Conservation (phyloP, 164 flowering plant species). For the Sextonia rubra region DNA sequence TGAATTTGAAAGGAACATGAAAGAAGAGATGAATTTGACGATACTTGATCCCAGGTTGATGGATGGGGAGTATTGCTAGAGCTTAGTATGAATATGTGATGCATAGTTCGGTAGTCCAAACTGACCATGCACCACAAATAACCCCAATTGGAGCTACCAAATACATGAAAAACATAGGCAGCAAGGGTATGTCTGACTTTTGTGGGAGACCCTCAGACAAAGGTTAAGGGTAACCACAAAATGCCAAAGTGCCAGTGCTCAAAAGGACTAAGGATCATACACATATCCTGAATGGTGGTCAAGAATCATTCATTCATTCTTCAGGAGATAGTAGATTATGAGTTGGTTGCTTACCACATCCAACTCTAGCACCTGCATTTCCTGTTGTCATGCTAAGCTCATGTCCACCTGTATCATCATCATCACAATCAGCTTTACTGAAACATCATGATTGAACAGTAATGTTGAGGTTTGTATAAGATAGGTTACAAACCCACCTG, state of each 20-base stretch:
- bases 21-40: background rate
- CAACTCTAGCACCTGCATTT: constrained; percentile 89
- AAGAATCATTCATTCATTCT: background rate
- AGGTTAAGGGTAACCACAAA: background rate
- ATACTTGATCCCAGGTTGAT: background rate
- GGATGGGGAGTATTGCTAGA: background rate
- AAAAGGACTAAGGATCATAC: background rate
- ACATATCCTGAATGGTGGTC: background rate
- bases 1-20: background rate
- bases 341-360: constrained; percentile 54
- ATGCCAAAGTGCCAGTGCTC: background rate
- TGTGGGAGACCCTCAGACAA: too few relatives aligned
- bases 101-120: background rate
- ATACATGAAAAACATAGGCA: too few relatives aligned
- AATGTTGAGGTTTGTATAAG: too few relatives aligned
- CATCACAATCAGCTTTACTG: background rate
- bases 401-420: constrained; percentile 62
- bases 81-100: background rate
- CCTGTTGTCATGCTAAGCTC: constrained; percentile 93
- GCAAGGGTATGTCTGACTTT: background rate
- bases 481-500: too few relatives aligned
- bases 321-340: background rate
- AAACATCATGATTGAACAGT: background rate
- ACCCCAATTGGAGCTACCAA: background rate
- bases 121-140: background rate